Conservation (phyloP, 1,139 yeast species). For the Nakaseomyces sp. region DNA sequence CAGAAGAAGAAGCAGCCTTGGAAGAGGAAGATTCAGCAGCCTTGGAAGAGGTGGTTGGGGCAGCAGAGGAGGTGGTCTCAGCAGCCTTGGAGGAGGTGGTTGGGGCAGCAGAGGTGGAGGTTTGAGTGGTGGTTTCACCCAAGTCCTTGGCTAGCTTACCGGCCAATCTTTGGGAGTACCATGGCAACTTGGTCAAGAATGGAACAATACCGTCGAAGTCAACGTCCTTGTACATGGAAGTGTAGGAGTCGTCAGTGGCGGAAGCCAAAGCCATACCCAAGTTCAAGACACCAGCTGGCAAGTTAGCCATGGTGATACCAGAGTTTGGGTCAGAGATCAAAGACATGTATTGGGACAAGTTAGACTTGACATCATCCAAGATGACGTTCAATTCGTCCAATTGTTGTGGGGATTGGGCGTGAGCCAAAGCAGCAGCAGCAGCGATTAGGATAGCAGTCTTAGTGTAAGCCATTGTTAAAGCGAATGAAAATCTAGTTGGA, state of each 20-base stretch:
- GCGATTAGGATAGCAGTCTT: conserved; percentile 8
- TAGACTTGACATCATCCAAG: conserved; percentile 10
- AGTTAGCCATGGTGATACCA: conserved; percentile 19
- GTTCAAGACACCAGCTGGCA: conserved; percentile 22
- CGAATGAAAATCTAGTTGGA: conserved; percentile 6
- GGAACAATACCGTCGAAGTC: conserved; percentile 23
- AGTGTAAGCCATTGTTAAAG: conserved; percentile 9
- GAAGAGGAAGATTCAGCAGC: not conserved
- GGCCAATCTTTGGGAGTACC: not conserved
- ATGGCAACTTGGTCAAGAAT: conserved; percentile 32
- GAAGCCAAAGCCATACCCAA: conserved; percentile 10
- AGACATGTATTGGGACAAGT: conserved; percentile 8
- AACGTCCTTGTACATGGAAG: conserved; percentile 31
- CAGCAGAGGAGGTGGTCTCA: conserved; percentile 8
- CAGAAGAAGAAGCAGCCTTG: conserved; percentile 8
- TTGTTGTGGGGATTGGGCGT: conserved; percentile 10
- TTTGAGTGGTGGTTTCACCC: conserved; percentile 14
- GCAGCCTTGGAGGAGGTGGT: conserved; percentile 2
- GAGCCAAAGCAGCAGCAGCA: conserved; percentile 10
- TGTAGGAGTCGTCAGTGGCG: too few species aligned
- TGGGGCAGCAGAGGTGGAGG: conserved; percentile 5
- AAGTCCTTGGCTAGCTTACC: conserved; percentile 1
- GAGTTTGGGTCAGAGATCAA: conserved; percentile 12
- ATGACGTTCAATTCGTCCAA: conserved; percentile 11
- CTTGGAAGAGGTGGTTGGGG: conserved; percentile 13